These are phyloP conservation scores for Penstemon davidsonii DNA, from an alignment of 257 asterid genomes.

Conservation along the genomic window DNA sequence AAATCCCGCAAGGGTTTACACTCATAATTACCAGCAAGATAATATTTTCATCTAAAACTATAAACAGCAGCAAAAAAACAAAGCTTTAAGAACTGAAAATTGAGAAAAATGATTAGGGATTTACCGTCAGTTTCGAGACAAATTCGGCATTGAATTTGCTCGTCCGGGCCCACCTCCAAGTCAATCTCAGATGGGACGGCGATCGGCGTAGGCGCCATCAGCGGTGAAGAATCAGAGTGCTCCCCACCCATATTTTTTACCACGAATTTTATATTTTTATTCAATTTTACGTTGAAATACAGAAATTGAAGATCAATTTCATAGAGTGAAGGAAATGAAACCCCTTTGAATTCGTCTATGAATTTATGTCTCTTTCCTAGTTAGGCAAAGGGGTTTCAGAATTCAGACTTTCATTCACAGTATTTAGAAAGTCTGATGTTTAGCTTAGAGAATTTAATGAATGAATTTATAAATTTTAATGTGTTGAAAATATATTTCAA, in stretches of 20 bases:
- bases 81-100: background rate
- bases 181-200: conserved; percentile 70
- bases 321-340: conserved; percentile 7
- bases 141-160: conserved; percentile 97
- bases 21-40: conserved; percentile 15
- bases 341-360: conserved; percentile 14
- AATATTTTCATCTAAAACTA: background rate
- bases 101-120: background rate
- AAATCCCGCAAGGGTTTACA: conserved; percentile 15
- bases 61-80: conserved; percentile 6
- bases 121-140: conserved; percentile 95
- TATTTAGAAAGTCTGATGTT: conserved; percentile 22
- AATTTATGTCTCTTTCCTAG: background rate
- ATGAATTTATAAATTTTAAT: no score
- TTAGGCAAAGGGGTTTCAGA: conserved; percentile 8
- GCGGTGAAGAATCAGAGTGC: conserved; percentile 65
- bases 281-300: background rate
- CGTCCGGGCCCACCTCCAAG: conserved; percentile 95
- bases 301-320: conserved; percentile 30
- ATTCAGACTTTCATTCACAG: conserved; percentile 28
- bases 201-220: conserved; percentile 69
- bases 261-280: background rate
- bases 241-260: conserved; percentile 46
- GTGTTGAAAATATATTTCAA: no score
- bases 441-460: background rate